phyloP scores from a whole-genome alignment of 805 yeast genomes.

The Starmerella potacharoeniae region DNA sequence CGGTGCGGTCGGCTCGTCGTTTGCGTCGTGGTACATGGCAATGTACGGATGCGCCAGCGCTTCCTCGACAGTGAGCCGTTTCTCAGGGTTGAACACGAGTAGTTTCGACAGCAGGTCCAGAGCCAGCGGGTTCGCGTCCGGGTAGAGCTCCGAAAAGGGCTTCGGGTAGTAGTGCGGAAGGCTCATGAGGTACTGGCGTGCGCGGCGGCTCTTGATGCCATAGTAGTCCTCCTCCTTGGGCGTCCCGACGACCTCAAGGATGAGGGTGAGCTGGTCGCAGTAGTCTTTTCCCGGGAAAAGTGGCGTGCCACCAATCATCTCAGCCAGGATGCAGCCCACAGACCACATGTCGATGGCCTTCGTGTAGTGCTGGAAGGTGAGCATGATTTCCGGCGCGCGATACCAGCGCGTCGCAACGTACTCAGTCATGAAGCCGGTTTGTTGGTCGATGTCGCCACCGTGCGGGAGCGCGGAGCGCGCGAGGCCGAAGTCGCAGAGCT shows the following conservation, averaged over 20 bases:
- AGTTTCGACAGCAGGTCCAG: conserved; percentile 65
- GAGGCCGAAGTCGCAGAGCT: conserved; percentile 91
- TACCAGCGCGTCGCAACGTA: conserved; percentile 99
- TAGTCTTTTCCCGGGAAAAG: conserved; percentile 92
- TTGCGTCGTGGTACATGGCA: conserved; percentile 83
- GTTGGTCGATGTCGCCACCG: conserved; percentile 59
- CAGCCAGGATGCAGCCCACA: conserved; percentile 94
- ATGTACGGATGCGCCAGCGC: conserved; percentile 85
- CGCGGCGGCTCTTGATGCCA: conserved; percentile 72
- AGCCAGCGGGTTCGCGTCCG: conserved; percentile 78
- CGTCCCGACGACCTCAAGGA: conserved; percentile 79
- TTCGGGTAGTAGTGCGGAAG: conserved; percentile 45
- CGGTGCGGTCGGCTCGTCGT: conserved; percentile 54
- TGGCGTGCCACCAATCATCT: conserved; percentile 80
- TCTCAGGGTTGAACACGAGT: conserved; percentile 77
- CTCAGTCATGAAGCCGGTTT: conserved; percentile 90
- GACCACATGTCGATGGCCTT: conserved; percentile 98
- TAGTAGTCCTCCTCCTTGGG: conserved; percentile 63
- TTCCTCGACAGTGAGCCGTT: conserved; percentile 75
- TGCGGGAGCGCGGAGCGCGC: conserved; percentile 56
- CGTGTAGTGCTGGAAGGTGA: conserved; percentile 86
- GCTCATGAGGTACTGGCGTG: conserved; percentile 82
- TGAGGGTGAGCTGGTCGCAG: conserved; percentile 87
- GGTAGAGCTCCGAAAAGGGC: conserved; percentile 39
- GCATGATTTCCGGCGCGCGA: conserved; percentile 95